Evolutionary conservation across 2,329 filamentous ascomycete species (phyloP), one percentile per base, ranked within the genome.

Genomic region (Ophioceras dolichostomum): DNA sequence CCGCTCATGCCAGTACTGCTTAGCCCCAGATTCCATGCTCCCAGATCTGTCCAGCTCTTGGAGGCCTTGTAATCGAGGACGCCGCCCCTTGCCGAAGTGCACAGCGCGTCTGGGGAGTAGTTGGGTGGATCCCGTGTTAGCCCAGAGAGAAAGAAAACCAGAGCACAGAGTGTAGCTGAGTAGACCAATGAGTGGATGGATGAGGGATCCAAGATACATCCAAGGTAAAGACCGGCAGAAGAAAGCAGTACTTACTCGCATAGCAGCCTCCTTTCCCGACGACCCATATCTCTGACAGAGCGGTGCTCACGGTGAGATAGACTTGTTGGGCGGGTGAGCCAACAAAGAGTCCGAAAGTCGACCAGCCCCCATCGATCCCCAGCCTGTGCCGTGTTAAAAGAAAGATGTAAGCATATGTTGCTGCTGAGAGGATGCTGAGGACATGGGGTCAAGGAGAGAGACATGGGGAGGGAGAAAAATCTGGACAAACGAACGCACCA

Each of bases 281-380:
- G 3, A 75, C 68, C 79, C 80, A 85, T 31, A 79, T 76, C 54
- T 85, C 79, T 26, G 82, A 83, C 30, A 78, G 65, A 10, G 71
- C 68, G 5, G 80, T 86, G 49, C 78, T 84, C 36, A 79, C 65
- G 10, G 73, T 60, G 36, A 77, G 65, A 45, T 71, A 68, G 24
- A 76, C 60, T 39, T 60, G 57, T 41, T 54, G 51, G 2, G 45
- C 39, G 12, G 51, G 48, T 7, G 42, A 35, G 7, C 76, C 76
- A 16, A 70, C 64, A 47, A 61, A 70, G 41, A 87, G 62, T 10
- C 63, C 65, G 45, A 84, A 74, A 6, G 79, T 73, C 13, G 80
- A 85, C 83, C 83, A 88, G 43, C 68, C 68, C 9, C 80, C 80
- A 51, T 84, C 79, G 45, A 71, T 65, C 34, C 76, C 76, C 43